Evolutionary conservation across 257 asterid genomes (phyloP), one percentile per base, ranked within the genome.

Genomic region (Verbascum thapsus): DNA sequence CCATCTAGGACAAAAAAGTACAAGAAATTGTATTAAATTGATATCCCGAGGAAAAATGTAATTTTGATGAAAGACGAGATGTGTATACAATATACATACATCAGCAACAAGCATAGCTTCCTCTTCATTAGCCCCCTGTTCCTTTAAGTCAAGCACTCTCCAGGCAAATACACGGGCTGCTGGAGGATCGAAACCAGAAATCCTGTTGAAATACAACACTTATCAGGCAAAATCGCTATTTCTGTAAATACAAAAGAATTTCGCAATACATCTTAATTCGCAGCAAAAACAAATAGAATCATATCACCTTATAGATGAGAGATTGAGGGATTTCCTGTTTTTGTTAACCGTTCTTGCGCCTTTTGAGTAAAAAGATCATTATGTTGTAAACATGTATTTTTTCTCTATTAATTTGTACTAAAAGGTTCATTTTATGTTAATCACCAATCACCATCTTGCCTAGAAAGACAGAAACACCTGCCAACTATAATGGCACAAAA

Each of bases 71-170:
- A 26, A 51, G 55, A 37, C 4, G 58, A 13, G 61, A 63, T 3
- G n/a, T n/a, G n/a, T n/a, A n/a, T n/a, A n/a, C n/a, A 37, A 58
- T 50, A 47, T 53, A 40, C 85, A 56, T 76, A 92, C 99, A 79
- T 92, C 88, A 66, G 99, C 97, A 6, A 89, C 71, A 41, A 83
- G 73, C 34, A 89, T 64, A 35, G 96, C 99, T 23, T 80, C 78
- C 10, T 66, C 86, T 58, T 89, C 95, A 26, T 63, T 32, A 9
- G 78, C 76, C 6, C 99, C 99, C 58, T 82, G 87, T 61, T 78
- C 95, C 86, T 85, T 87, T 64, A 89, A 64, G 77, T 92, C 97
- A 9, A 92, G 84, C 65, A 92, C 96, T 67, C 91, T 80, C 90
- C 83, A 83, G 38, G 88, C 95, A 68, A 76, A 92, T 64, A 74